Evolutionary conservation across 1,284 basidiomycete species (phyloP), one percentile per base, ranked within the genome.

Genomic region (Moniliella sp.): DNA sequence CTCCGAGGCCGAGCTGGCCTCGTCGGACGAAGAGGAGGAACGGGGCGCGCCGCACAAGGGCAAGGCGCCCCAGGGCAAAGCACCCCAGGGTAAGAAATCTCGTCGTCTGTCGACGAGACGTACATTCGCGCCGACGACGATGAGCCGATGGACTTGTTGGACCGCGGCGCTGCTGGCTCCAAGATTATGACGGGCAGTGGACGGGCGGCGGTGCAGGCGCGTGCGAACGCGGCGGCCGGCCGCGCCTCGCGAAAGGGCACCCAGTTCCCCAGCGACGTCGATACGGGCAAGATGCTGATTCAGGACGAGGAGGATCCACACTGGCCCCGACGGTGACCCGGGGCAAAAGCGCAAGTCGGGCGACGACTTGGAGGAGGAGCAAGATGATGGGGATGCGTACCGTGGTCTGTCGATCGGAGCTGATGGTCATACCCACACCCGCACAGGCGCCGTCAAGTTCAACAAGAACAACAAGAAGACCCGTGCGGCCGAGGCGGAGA

Each of bases 81-180:
- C 4, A 7, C n/a, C n/a, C n/a, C n/a, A n/a, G n/a, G n/a, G n/a
- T n/a, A n/a, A n/a, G n/a, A n/a, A n/a, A n/a, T 31, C 31, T 10
- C 15, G 31, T n/a, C 45, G 55, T 19, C 46, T 50, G 26, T n/a
- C n/a, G 71, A 25, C 14, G 50, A 62, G n/a, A 59, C 64, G 12
- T 69, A 65, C 51, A 69, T 97, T 36, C 72, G 79, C 23, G 66
- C 80, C 43, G 88, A 94, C 57, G 76, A 82, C 36, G 82, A 94
- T 50, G 76, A 86, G 46, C 88, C 91, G 1, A 80, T 93, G 74
- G 88, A 99, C 65, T 68, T 99, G 34, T 66, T 99, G 4, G 75
- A 82, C 37, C 78, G 84, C 27, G 36, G 37, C 15, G 48, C 51
- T 17, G 18, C 27, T 10, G 43, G 45, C 12, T 13, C 21, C 1